Evolutionary conservation across 306 rosid species (phyloP), one percentile per base, ranked within the genome.

Genomic region (Lathyrus sativus): DNA sequence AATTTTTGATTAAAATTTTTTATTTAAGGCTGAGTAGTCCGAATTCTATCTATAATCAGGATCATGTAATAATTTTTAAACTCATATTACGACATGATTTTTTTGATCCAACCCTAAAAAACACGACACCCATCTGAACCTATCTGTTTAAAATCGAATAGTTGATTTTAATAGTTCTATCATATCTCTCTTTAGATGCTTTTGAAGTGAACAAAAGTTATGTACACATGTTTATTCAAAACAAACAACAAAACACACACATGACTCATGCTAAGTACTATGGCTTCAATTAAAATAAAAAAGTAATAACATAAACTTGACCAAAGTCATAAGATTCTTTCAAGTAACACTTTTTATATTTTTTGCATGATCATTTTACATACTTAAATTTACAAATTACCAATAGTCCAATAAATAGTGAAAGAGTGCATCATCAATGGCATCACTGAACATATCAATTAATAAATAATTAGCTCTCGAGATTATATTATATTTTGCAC

Each of bases 311-410:
- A 66, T 55, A 42, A 67, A 41, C 24, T 50, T 66, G 64, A 65
- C 68, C 29, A 70, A 64, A 71, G 11, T 29, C 13, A n/a, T 4
- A 58, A 50, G 70, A 46, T 49, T 58, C 54, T 59, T 19, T 53
- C 15, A 65, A 57, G 9, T 9, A 74, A 42, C 54, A 28, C 38
- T 7, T 7, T 7, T 35, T n/a, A n/a, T n/a, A n/a, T 7, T 18
- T 29, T 55, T 9, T 17, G 4, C 17, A 64, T 37, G 12, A 41
- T 41, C 39, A 28, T 55, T 55, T 55, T 11, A 26, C 37, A 24
- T 1, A 12, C 62, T 6, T 63, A 6, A n/a, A 14, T 24, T 4
- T 14, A 45, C 64, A 62, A 39, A 62, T 35, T 31, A 63, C 26
- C n/a, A 38, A 50, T 45, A 42, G 41, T 43, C 11, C 19, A 31